phyloP scores from a whole-genome alignment of 2,329 filamentous ascomycete species.

The Sporothrix schenckii region DNA sequence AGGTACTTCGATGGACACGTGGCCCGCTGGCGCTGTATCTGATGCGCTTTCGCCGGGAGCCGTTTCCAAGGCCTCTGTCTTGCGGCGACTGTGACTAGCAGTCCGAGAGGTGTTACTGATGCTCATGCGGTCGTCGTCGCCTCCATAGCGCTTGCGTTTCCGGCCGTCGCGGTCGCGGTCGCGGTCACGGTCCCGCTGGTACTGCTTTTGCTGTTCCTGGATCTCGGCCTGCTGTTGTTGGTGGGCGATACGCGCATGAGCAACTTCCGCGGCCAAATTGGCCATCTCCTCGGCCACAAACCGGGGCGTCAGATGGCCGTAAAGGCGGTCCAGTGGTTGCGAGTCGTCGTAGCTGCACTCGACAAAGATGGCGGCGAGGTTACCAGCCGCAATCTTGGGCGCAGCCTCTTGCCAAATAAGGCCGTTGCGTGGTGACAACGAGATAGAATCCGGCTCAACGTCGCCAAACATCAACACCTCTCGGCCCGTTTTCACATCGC shows the following conservation, averaged over 20 bases:
- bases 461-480: constrained; percentile 96
- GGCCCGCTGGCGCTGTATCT: constrained; percentile 33
- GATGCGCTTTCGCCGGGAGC: neutral
- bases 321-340: constrained; percentile 75
- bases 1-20: neutral
- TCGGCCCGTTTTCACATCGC: constrained; percentile 67
- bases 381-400: constrained; percentile 74
- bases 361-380: constrained; percentile 82
- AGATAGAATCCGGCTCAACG: constrained; percentile 88
- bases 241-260: constrained; percentile 49
- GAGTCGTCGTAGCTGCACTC: constrained; percentile 92
- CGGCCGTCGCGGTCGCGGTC: constrained; percentile 47
- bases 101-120: constrained; percentile 20
- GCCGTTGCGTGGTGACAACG: constrained; percentile 77
- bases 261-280: constrained; percentile 70
- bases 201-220: constrained; percentile 18
- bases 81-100: constrained; percentile 33
- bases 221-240: constrained; percentile 27
- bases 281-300: constrained; percentile 80
- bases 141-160: constrained; percentile 66
- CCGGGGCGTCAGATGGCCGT: constrained; percentile 83
- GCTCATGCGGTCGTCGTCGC: constrained; percentile 41
- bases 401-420: constrained; percentile 87
- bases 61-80: constrained; percentile 31
- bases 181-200: constrained; percentile 32